Conservation (phyloP, 768 basidiomycete genomes). For the Strobilomyces dryophilus region DNA sequence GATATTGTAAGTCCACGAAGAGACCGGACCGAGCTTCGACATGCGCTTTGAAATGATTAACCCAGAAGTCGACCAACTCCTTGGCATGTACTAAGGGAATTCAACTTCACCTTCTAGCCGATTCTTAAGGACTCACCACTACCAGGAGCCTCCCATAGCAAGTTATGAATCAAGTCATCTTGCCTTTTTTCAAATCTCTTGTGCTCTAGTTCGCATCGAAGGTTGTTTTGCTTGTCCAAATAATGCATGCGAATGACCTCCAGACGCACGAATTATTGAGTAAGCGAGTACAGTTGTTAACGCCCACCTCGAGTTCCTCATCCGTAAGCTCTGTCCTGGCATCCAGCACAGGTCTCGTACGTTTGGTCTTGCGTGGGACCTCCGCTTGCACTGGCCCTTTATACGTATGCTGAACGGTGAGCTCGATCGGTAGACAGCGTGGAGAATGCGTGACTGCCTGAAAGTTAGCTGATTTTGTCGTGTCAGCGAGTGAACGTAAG, state of each 20-base stretch:
- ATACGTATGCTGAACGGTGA: neutral
- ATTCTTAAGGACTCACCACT: conserved; percentile 46
- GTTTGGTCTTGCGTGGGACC: conserved; percentile 42
- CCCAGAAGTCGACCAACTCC: conserved; percentile 71
- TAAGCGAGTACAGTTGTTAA: neutral
- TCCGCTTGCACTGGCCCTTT: neutral
- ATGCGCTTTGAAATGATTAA: conserved; percentile 64
- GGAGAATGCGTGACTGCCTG: neutral
- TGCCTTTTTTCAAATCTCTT: conserved; percentile 57
- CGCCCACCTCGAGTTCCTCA: conserved; percentile 67
- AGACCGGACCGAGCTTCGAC: conserved; percentile 54
- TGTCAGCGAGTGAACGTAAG: conserved; percentile 1
- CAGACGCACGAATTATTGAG: neutral
- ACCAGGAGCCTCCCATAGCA: conserved; percentile 64
- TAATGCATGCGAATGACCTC: conserved; percentile 67
- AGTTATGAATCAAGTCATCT: conserved; percentile 50
- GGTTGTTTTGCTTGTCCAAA: conserved; percentile 51
- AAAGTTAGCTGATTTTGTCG: conserved; percentile 3
- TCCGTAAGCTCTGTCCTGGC: conserved; percentile 76
- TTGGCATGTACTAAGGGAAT: conserved; percentile 54
- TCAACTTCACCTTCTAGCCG: conserved; percentile 2
- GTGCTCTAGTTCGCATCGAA: conserved; percentile 46
- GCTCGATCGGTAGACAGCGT: conserved; percentile 2
- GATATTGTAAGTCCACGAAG: conserved; percentile 1
- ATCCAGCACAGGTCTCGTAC: conserved; percentile 58